A percentile compares a stretch with the other conserved stretches of the same genome.
phyloP scores from a whole-genome alignment of 164 flowering plant genomes.

The Dillenia turbinata region DNA sequence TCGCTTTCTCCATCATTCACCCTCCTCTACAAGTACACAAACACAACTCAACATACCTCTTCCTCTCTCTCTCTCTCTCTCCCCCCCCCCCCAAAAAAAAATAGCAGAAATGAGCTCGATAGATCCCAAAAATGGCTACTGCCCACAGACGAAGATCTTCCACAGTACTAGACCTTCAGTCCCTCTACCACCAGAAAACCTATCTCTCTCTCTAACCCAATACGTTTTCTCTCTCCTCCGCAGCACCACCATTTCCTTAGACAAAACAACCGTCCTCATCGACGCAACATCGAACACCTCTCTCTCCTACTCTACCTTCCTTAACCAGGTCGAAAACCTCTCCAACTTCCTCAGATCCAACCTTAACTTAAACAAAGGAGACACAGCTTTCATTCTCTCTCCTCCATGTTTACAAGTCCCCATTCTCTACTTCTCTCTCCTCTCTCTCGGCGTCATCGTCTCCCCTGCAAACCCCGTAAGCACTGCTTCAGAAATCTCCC shows the following conservation, averaged over 20 bases:
- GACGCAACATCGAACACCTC: conserved; percentile 29
- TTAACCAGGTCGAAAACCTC: conserved; percentile 13
- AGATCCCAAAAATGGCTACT: conserved; percentile 36
- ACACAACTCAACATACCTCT: no score
- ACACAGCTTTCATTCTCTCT: conserved; percentile 28
- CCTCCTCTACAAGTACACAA: no score
- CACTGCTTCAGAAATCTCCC: conserved; percentile 22
- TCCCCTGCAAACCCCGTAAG: conserved; percentile 37
- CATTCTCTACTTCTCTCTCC: conserved; percentile 38
- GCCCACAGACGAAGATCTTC: conserved; percentile 38
- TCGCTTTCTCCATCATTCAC: no score
- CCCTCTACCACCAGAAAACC: conserved; percentile 31
- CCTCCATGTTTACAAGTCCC: conserved; percentile 31
- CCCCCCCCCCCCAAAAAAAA: no score
- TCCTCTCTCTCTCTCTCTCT: no score
- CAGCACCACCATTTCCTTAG: conserved; percentile 7
- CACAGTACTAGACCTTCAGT: conserved; percentile 37
- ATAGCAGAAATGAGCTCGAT: neutral
- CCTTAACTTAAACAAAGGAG: conserved; percentile 11
- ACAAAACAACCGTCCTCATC: conserved; percentile 22
- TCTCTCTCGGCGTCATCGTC: conserved; percentile 29
- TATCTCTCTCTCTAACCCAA: conserved; percentile 24
- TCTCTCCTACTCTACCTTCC: conserved; percentile 25
- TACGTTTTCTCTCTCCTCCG: conserved; percentile 30
- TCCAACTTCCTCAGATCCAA: conserved; percentile 17